phyloP scores from a whole-genome alignment of 2,329 filamentous ascomycete genomes.

The Ophiognomonia clavigignenti-juglandacearum region DNA sequence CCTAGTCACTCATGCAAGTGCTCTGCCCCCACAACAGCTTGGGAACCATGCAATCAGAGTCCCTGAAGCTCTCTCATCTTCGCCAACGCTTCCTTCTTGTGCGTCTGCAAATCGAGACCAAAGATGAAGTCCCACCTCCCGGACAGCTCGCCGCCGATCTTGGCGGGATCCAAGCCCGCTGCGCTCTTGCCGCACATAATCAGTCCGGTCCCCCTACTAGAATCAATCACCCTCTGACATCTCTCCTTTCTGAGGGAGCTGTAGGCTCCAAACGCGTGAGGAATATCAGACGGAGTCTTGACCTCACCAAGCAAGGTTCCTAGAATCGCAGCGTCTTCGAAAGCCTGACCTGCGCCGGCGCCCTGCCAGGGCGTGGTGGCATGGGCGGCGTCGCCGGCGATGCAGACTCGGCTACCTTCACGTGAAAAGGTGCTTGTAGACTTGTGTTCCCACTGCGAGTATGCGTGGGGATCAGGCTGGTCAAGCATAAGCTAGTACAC shows the following conservation, averaged over 20 bases:
- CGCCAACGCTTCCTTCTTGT: conserved; percentile 10
- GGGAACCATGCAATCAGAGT: too few species aligned
- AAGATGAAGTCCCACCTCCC: conserved; percentile 14
- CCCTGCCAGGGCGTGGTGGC: conserved; percentile 17
- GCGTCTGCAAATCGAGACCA: conserved; percentile 6
- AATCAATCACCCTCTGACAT: conserved; percentile 15
- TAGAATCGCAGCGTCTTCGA: conserved; percentile 16
- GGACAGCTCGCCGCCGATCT: conserved; percentile 4
- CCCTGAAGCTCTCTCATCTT: conserved; percentile 6
- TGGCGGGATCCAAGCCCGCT: conserved; percentile 13
- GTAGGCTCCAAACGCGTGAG: conserved; percentile 13
- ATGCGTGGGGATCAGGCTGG: conserved; percentile 10
- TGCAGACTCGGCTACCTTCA: conserved; percentile 7
- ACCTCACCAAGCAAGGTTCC: conserved; percentile 5
- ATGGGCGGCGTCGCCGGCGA: conserved; percentile 16
- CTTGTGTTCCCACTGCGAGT: conserved; percentile 18
- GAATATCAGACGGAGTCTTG: neutral
- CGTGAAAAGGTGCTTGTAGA: conserved; percentile 10
- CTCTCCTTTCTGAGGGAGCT: conserved; percentile 4
- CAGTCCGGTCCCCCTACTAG: conserved; percentile 9
- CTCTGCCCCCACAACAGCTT: too few species aligned
- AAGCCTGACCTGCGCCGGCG: conserved; percentile 15
- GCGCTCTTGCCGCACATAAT: conserved; percentile 16
- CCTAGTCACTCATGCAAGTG: too few species aligned
- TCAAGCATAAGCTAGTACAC: conserved; percentile 14